Conservation (phyloP, 352 stramenopile species). For the Globisporangium carolinianum region DNA sequence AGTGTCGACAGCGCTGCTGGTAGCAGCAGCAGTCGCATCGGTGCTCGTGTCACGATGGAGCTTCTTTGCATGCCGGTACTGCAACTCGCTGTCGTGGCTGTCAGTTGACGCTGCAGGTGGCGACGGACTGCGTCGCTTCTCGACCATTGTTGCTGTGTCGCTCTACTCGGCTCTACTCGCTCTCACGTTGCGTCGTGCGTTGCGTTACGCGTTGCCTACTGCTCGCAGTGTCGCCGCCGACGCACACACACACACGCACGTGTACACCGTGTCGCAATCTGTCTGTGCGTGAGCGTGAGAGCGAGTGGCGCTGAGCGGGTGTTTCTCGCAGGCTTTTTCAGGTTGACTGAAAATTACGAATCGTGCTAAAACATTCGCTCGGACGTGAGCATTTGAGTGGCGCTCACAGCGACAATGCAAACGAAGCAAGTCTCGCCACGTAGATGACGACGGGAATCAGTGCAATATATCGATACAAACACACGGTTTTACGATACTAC, state of each 20-base stretch:
- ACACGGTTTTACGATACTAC: too few relatives aligned
- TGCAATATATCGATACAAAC: too few relatives aligned
- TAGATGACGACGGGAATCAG: too few relatives aligned
- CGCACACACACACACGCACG: not conserved
- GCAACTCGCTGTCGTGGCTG: not conserved
- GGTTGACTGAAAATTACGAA: not conserved
- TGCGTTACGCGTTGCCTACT: not conserved
- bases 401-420: not conserved
- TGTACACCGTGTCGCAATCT: too few relatives aligned
- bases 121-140: conserved; percentile 36
- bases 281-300: not conserved
- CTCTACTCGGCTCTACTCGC: too few relatives aligned
- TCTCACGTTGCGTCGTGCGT: not conserved
- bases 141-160: conserved; percentile 27
- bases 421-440: too few relatives aligned
- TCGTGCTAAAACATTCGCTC: not conserved
- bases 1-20: not conserved
- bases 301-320: not conserved
- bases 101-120: not conserved
- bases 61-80: conserved; percentile 1
- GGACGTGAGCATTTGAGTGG: not conserved
- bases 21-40: not conserved
- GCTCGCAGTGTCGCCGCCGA: not conserved
- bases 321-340: not conserved
- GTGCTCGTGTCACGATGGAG: not conserved